Base-by-base conservation (phyloP, 169 alveolate species). In the Plasmodium adleri region DNA sequence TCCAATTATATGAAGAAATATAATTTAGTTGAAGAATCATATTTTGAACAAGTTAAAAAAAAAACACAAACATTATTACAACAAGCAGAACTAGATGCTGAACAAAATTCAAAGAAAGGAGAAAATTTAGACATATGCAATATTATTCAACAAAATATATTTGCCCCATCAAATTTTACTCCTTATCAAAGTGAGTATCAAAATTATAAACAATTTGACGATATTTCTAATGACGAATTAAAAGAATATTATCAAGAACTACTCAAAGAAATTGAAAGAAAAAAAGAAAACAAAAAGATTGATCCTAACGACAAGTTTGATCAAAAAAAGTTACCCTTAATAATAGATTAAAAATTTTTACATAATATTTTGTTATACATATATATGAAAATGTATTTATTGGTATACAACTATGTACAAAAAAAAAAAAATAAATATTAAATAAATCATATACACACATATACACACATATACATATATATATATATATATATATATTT, bases 1-100 rank as follows among this genome's bases (percentile, higher is more conserved):
- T 90, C 88, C 17, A 85, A 47, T 72, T 88, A 93, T 56, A 88
- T 93, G 95, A 88, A 88, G 67, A 75, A 64, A 62, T 56, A 83
- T 80, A 93, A 94, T 13, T 76, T 85, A 22, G 92, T 92, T 13
- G 76, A 72, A 20, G 93, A 88, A n/a, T 72, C 74, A 7, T 76
- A 88, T 7, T 64, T 93, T 68, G 92, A 88, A 32, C 54, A 74
- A 74, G 71, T 93, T 24, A 76, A 92, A 60, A 63, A 56, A 24
- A 88, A 88, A 71, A 94, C 59, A 8, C 75, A 32, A 91, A n/a
- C 26, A n/a, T 54, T 60, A 12, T 6, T 74, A 15, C 3, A 47
- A 71, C 63, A 67, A 26, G 80, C 87, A 26, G 70, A 71, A 43
- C 8, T 15, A 15, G 75, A 68, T 70, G 83, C 85, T 7, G 76